A percentile compares a stretch with the other conserved stretches of the same genome.
Conservation (phyloP, 2,329 filamentous ascomycete genomes). For the Bipolaris oryzae region DNA sequence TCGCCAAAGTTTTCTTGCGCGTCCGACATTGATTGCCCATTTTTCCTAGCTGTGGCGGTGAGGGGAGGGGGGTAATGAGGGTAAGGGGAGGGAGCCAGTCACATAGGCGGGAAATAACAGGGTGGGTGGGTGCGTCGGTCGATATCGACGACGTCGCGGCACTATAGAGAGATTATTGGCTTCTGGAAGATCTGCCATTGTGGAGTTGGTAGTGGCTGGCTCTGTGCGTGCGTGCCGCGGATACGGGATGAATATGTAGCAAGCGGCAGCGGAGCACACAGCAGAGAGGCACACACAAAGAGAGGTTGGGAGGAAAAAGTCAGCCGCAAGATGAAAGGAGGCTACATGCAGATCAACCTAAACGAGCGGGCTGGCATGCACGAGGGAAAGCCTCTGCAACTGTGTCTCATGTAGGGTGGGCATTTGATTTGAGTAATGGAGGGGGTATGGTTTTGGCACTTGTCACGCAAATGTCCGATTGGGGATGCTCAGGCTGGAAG, state of each 20-base stretch:
- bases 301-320: neutral
- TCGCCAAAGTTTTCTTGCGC: conserved; percentile 7
- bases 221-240: conserved; percentile 31
- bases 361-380: neutral
- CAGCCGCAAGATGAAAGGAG: conserved; percentile 27
- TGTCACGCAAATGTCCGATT: conserved; percentile 26
- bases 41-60: conserved; percentile 28
- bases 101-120: neutral
- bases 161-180: conserved; percentile 17
- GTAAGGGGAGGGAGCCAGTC: neutral
- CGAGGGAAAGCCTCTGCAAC: neutral
- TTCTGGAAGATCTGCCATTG: conserved; percentile 27
- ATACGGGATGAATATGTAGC: neutral
- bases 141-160: neutral
- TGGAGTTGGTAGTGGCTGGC: conserved; percentile 24
- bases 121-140: conserved; percentile 16
- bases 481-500: neutral
- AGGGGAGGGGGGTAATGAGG: conserved; percentile 1
- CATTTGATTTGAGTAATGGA: neutral
- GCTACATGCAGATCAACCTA: conserved; percentile 5
- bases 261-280: neutral
- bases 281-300: neutral
- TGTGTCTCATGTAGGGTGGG: conserved; percentile 14
- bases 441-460: neutral
- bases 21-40: neutral